Evolutionary conservation across 768 basidiomycete genomes (phyloP).

Genomic region (Kwoniella mangroviensis): DNA sequence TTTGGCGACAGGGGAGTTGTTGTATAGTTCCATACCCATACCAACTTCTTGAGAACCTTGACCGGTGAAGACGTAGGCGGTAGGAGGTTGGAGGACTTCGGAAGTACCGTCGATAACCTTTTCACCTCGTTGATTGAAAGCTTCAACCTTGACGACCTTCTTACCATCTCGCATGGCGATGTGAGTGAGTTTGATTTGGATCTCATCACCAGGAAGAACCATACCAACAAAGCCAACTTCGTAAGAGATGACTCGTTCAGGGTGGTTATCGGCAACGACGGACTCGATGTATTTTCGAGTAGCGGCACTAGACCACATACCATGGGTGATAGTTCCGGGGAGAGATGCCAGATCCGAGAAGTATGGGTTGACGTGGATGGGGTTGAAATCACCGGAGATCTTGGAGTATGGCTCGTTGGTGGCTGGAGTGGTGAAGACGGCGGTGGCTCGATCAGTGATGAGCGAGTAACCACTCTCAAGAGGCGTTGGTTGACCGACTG

Average conservation of each 20-base stretch:
- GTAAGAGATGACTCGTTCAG: constrained; percentile 89
- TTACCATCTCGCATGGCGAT: constrained; percentile 90
- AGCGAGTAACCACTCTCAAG: constrained; percentile 86
- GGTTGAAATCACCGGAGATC: constrained; percentile 97
- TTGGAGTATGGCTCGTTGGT: constrained; percentile 96
- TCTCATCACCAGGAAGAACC: constrained; percentile 88
- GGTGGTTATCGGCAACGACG: constrained; percentile 88
- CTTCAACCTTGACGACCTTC: constrained; percentile 87
- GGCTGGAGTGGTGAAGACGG: constrained; percentile 77
- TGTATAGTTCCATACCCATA: constrained; percentile 99
- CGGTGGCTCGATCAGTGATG: constrained; percentile 66
- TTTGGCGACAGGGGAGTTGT: constrained; percentile 85
- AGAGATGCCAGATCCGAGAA: constrained; percentile 91
- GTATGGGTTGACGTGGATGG: constrained; percentile 98
- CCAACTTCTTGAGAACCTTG: constrained; percentile 97
- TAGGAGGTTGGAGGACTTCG: constrained; percentile 86
- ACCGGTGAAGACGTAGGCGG: constrained; percentile 96
- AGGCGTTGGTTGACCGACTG: constrained; percentile 75
- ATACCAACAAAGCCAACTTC: constrained; percentile 95
- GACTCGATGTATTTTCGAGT: constrained; percentile 91
- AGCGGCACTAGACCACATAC: constrained; percentile 95
- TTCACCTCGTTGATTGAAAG: constrained; percentile 79
- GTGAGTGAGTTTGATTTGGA: constrained; percentile 85
- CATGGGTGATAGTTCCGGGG: constrained; percentile 96
- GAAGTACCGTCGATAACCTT: constrained; percentile 91